Base-by-base conservation (phyloP, 2,329 filamentous ascomycete genomes). In the Trichoderma polysporum region DNA sequence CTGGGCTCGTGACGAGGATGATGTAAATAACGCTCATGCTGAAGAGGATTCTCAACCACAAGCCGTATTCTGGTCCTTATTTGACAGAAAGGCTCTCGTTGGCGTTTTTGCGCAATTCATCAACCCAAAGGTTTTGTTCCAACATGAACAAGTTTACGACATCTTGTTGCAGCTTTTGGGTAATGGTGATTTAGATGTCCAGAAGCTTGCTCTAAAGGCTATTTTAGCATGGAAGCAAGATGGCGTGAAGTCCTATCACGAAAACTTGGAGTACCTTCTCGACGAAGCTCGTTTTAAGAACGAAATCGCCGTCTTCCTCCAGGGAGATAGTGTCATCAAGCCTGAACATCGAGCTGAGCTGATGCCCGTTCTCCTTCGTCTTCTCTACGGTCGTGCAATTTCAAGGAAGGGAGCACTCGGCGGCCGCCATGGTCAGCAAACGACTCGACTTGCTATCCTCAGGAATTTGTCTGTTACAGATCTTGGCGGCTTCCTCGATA, bases 251-350 rank as follows among this genome's bases (percentile, higher is more conserved):
- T 85, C 89, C 0, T 97, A 98, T 74, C 88, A 93, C 73, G 93
- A 97, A 71, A 92, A 94, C 71, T 79, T 99, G 27, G 85, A 93
- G 69, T 94, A 93, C 72, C 83, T 99, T 2, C 85, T 98, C 9
- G 95, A 99, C 71, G 95, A 98, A 69, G 89, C 91, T 27, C 87
- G 92, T 57, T 97, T 98, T 79, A 92, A 93, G 74, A 95, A 98
- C 74, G 94, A 98, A 76, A 85, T 99, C n/a, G 90, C 93, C 0
- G 88, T 95, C 4, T 91, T 99, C 70, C 85, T 99, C 62, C 90
- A 93, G 74, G 86, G 90, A 17, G 89, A 91, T 19, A 88, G 88
- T 66, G 79, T 89, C 64, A 90, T 97, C 70, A 88, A 90, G 71
- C 81, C 88, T 7, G 87, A 90, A 59, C 93, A 99, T 74, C 88